These are phyloP conservation scores for Aureobasidium sp. DNA, from an alignment of 2,329 filamentous ascomycete species.

Conservation along the genomic window DNA sequence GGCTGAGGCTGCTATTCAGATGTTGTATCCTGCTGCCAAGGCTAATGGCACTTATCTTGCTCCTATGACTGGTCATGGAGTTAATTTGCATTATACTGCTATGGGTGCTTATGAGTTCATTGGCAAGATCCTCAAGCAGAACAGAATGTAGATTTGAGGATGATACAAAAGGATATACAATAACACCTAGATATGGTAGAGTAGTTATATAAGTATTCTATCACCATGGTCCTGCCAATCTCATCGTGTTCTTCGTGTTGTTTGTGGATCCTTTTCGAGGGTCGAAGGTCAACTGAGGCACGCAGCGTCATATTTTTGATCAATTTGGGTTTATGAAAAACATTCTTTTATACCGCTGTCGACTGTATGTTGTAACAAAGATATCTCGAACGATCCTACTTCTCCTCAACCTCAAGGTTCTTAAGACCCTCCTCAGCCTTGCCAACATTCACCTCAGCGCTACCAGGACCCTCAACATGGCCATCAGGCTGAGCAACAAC, in stretches of 20 bases:
- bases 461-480: conserved; percentile 36
- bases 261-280: too few species aligned
- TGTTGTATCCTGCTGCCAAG: conserved; percentile 21
- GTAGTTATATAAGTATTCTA: too few species aligned
- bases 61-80: conserved; percentile 25
- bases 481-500: conserved; percentile 42
- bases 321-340: too few species aligned
- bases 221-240: too few species aligned
- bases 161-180: background rate
- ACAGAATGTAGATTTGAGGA: background rate
- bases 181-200: too few species aligned
- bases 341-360: too few species aligned
- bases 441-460: conserved; percentile 37
- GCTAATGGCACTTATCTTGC: conserved; percentile 23
- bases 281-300: too few species aligned
- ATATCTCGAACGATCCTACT: background rate
- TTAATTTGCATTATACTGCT: conserved; percentile 30
- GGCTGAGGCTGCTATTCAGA: conserved; percentile 20
- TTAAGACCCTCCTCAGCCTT: conserved; percentile 34
- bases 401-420: conserved; percentile 24
- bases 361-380: too few species aligned
- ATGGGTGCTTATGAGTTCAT: conserved; percentile 24
- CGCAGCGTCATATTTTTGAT: too few species aligned
- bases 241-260: too few species aligned
- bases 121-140: conserved; percentile 22